phyloP scores from a whole-genome alignment of 805 yeast species.

The Maudiozyma barnettii region DNA sequence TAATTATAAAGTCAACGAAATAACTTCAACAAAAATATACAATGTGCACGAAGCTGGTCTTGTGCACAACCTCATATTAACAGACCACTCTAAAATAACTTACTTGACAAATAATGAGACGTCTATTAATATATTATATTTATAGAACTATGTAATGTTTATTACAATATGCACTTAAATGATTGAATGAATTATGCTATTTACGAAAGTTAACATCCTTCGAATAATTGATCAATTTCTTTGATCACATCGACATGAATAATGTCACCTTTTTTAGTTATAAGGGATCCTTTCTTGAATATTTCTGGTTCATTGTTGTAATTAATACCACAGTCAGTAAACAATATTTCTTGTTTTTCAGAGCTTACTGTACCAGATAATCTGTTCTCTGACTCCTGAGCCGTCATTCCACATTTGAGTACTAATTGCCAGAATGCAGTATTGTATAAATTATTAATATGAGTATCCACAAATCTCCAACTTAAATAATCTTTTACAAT shows the following conservation, averaged over 20 bases:
- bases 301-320: slow-evolving; percentile 87
- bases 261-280: slow-evolving; percentile 46
- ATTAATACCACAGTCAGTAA: slow-evolving; percentile 67
- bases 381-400: slow-evolving; percentile 71
- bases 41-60: slow-evolving; percentile 1
- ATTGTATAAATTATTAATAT: slow-evolving; percentile 88
- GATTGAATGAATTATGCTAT: too few relatives aligned
- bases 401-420: slow-evolving; percentile 51
- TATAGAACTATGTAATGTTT: slow-evolving; percentile 1
- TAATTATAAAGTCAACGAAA: slow-evolving; percentile 7
- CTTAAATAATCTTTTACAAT: slow-evolving; percentile 70
- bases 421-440: slow-evolving; percentile 89
- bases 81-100: slow-evolving; percentile 3
- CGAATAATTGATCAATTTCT: slow-evolving; percentile 30
- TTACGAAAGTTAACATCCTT: slow-evolving; percentile 11
- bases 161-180: neutral
- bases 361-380: slow-evolving; percentile 69
- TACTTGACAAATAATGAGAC: slow-evolving; percentile 9
- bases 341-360: slow-evolving; percentile 85
- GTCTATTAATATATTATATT: slow-evolving; percentile 3
- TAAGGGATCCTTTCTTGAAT: slow-evolving; percentile 64
- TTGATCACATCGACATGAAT: slow-evolving; percentile 34
- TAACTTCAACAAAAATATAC: slow-evolving; percentile 2
- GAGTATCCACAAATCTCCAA: slow-evolving; percentile 97
- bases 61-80: slow-evolving; percentile 5